A percentile compares a stretch with the other conserved stretches of the same genome.
Evolutionary conservation across 2,329 filamentous ascomycete genomes (phyloP).

Genomic region (Coniella lustricola): DNA sequence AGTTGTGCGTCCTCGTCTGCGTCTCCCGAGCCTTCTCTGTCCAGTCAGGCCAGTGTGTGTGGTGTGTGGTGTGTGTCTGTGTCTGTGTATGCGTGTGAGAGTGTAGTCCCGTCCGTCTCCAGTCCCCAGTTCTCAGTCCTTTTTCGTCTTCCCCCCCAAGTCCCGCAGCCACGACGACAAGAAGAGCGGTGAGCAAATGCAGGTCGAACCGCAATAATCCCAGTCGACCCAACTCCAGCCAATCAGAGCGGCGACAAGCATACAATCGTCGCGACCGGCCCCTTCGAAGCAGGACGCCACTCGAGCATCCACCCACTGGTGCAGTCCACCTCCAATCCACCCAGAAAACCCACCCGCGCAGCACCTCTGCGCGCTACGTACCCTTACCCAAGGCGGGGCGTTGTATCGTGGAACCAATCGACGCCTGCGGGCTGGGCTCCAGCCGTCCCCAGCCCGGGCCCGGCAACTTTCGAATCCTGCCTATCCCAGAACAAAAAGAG

Average conservation of each 20-base stretch:
- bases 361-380: constrained; percentile 6
- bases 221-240: constrained; percentile 22
- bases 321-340: not conserved
- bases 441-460: constrained; percentile 5
- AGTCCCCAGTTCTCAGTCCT: constrained; percentile 11
- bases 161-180: constrained; percentile 9
- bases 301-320: constrained; percentile 13
- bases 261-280: constrained; percentile 12
- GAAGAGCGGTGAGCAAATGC: constrained; percentile 22
- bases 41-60: no score
- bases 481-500: constrained; percentile 1
- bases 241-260: constrained; percentile 19
- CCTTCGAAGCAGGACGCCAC: constrained; percentile 15
- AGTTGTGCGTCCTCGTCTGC: no score
- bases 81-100: constrained; percentile 3
- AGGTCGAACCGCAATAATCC: constrained; percentile 15
- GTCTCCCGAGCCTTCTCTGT: no score
- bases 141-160: constrained; percentile 5
- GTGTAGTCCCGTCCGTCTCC: constrained; percentile 2
- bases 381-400: constrained; percentile 8
- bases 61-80: constrained; percentile 1
- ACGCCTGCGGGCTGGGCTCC: constrained; percentile 6
- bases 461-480: constrained; percentile 7
- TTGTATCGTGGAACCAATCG: constrained; percentile 9
- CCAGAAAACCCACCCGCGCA: not conserved